Base-by-base conservation (phyloP, 2,329 filamentous ascomycete genomes). In the Thielaviopsis ethacetica region DNA sequence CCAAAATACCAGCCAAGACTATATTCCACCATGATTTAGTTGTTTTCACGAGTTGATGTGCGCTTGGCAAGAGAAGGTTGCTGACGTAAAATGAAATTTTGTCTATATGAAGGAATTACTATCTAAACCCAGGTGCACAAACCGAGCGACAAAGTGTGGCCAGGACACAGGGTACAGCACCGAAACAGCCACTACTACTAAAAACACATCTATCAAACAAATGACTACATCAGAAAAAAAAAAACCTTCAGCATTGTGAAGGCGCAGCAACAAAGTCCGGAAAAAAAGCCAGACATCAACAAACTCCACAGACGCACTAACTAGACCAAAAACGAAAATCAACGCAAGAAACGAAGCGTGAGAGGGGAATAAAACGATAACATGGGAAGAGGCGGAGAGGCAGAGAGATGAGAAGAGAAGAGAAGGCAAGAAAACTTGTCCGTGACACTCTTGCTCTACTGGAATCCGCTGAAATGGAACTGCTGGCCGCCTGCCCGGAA, bases 401-500 rank as follows among this genome's bases (percentile, higher is more conserved):
- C n/a, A 38, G 22, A 56, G 15, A 22, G 19, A 56, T 47, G 34
- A 38, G 15, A n/a, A 56, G 27, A 56, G 12, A 22, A 15, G 30
- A n/a, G 51, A 55, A 22, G 6, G 13, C 21, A 6, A 5, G n/a
- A n/a, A n/a, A n/a, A n/a, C n/a, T 15, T 58, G 49, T 26, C 56
- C 21, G 22, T 41, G n/a, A 15, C 34, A 38, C 50, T 38, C 50
- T 38, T 53, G 19, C 34, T 51, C 44, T 54, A 52, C 56, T 34
- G 56, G 56, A 58, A 58, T 22, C 56, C 56, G 26, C 50, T 58
- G 68, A 81, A 81, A 63, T 82, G 76, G 70, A 80, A 80, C 63
- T 78, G 73, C 52, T 71, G 72, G 13, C 74, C 73, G 34, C 67
- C 68, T 22, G 58, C 2, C 3, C 38, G 54, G 12, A 67, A 68